Base-by-base conservation (phyloP, 129 eudicot genomes). In the Pulicaria dysenterica region DNA sequence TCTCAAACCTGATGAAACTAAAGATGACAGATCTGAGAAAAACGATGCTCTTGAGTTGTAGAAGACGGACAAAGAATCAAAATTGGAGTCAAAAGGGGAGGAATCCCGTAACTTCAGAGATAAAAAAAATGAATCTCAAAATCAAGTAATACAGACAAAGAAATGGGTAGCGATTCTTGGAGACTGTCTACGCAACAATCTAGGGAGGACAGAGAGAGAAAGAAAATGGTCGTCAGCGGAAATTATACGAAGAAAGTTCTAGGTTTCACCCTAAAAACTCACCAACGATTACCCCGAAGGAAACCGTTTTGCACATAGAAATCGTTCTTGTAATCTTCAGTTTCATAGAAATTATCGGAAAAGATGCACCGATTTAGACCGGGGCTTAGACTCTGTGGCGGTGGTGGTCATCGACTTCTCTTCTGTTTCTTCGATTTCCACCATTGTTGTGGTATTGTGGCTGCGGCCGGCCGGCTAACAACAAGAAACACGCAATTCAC, bases 371-470 rank as follows among this genome's bases (percentile, higher is more conserved):
- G 86, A 69, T 53, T 74, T 77, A 9, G 74, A 9, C 24, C 64
- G 69, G 2, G 67, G 58, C 15, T 69, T 70, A 56, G 73, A 69
- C 55, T 36, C 48, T 8, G 70, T 41, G 41, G 41, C 31, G 61
- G 57, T 38, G 60, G 58, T 66, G 12, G 70, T 37, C 58, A 45
- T 31, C 3, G 45, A 8, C 16, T 54, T 0, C 8, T 61, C 54
- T 4, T 58, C 81, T 3, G 80, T 81, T 73, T 86, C 86, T 72
- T 60, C 84, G 77, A 87, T 87, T 53, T 78, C 84, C 59, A 74
- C 82, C 86, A 83, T 85, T 17, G 45, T 16, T 54, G 55, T 24
- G 2, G 31, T 24, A 24, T 12, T 24, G 2, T 24, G 31, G 31
- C 31, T 24, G 31, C 1, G 34, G 67, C 76, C 58, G 67, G 67